Conservation (phyloP, 495 filamentous ascomycete species). For the Talaromyces proteolyticus region DNA sequence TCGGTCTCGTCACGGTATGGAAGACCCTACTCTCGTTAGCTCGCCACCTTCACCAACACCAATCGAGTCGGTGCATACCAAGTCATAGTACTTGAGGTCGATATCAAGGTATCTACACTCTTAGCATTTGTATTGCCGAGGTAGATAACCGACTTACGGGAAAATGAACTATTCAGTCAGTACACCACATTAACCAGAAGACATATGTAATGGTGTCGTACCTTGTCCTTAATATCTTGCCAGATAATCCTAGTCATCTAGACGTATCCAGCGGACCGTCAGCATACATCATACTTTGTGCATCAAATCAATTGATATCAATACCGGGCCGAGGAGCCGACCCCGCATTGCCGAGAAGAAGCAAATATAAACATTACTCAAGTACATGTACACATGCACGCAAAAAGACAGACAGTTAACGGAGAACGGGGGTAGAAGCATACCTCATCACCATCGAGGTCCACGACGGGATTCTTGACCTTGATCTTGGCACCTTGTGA, state of each 20-base stretch:
- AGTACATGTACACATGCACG: not conserved
- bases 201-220: constrained; percentile 20
- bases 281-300: constrained; percentile 3
- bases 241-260: constrained; percentile 98
- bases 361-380: constrained; percentile 4
- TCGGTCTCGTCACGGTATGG: constrained; percentile 93
- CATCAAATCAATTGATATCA: not conserved
- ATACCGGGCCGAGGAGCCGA: not conserved
- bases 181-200: constrained; percentile 1
- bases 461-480: constrained; percentile 95
- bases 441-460: constrained; percentile 92
- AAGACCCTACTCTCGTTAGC: constrained; percentile 52
- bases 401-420: constrained; percentile 4
- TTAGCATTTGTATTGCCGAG: not conserved
- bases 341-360: not conserved
- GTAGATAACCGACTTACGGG: constrained; percentile 47
- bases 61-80: constrained; percentile 40
- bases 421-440: too few relatives aligned
- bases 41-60: constrained; percentile 1
- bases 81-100: constrained; percentile 98
- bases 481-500: constrained; percentile 70
- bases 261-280: not conserved
- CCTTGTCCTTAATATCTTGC: constrained; percentile 95
- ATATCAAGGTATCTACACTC: constrained; percentile 72
- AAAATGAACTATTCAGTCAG: constrained; percentile 65